phyloP scores from a whole-genome alignment of 2,329 filamentous ascomycete species.

The Diaporthe destruens region DNA sequence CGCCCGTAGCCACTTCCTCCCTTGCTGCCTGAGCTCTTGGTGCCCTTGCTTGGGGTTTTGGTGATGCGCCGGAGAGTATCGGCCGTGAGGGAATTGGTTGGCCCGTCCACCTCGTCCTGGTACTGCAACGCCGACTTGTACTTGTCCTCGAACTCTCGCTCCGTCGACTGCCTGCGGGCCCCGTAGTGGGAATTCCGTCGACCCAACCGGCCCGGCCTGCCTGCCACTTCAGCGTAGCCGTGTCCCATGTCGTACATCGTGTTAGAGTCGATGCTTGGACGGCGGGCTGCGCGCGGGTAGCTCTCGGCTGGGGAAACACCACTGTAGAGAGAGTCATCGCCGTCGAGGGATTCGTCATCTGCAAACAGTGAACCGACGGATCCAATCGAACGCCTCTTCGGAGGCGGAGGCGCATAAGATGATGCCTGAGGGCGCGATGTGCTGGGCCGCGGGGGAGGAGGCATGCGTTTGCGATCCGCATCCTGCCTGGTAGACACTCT shows the following conservation, averaged over 20 bases:
- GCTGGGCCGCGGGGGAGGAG: slow-evolving; percentile 59
- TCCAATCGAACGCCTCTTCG: slow-evolving; percentile 42
- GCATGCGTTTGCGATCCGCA: slow-evolving; percentile 62
- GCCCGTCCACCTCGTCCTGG: slow-evolving; percentile 64
- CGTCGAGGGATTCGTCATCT: slow-evolving; percentile 55
- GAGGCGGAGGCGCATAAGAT: slow-evolving; percentile 49
- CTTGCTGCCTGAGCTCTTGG: slow-evolving; percentile 69
- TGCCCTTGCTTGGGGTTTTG: slow-evolving; percentile 67
- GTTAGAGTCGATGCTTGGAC: slow-evolving; percentile 51
- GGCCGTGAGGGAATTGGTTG: slow-evolving; percentile 64
- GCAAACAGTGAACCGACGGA: slow-evolving; percentile 46
- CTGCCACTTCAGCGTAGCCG: slow-evolving; percentile 57
- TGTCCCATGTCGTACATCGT: slow-evolving; percentile 56
- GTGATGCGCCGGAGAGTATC: slow-evolving; percentile 66
- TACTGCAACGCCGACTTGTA: slow-evolving; percentile 61
- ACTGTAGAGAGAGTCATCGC: slow-evolving; percentile 54
- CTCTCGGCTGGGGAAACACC: slow-evolving; percentile 53
- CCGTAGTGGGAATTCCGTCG: slow-evolving; percentile 59
- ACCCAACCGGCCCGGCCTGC: slow-evolving; percentile 50
- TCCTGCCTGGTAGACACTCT: slow-evolving; percentile 51
- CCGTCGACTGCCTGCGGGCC: slow-evolving; percentile 34
- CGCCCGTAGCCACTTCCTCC: slow-evolving; percentile 74
- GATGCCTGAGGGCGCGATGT: slow-evolving; percentile 49
- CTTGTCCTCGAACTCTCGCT: slow-evolving; percentile 55
- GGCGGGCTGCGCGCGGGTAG: slow-evolving; percentile 47